Conservation (phyloP, 192 early-diverging fungal species). For the Rhizoclosmatium sp. region DNA sequence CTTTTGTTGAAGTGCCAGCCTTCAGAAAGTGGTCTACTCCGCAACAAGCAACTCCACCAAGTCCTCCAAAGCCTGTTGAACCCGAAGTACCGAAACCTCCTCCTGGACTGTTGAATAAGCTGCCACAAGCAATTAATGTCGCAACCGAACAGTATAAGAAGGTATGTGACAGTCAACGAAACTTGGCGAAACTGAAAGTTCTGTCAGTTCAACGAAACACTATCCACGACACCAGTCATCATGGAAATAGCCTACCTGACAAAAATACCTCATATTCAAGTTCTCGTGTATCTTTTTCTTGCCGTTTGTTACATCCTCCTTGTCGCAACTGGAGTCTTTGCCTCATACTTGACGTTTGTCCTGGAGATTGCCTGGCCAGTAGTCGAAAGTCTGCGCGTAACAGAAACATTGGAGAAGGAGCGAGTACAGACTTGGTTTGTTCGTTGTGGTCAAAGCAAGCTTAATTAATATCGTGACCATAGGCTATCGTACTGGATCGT, state of each 20-base stretch:
- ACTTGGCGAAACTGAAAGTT: too few relatives aligned
- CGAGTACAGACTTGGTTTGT: constrained; percentile 15
- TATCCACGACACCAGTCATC: constrained; percentile 13
- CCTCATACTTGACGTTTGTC: not conserved
- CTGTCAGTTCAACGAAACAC: constrained; percentile 3
- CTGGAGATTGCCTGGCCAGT: constrained; percentile 11
- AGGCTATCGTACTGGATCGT: constrained; percentile 25
- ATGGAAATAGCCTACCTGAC: constrained; percentile 24
- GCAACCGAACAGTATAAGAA: too few relatives aligned
- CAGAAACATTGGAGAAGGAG: constrained; percentile 15
- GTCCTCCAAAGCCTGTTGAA: too few relatives aligned
- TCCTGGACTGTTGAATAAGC: too few relatives aligned
- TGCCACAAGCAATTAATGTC: too few relatives aligned
- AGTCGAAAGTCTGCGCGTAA: constrained; percentile 14
- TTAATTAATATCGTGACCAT: not conserved
- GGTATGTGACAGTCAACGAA: too few relatives aligned
- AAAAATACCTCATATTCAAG: constrained; percentile 4
- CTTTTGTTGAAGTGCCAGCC: too few relatives aligned
- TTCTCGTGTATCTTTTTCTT: not conserved
- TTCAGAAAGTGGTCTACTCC: too few relatives aligned
- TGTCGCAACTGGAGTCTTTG: not conserved
- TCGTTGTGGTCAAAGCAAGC: not conserved
- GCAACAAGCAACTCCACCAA: too few relatives aligned
- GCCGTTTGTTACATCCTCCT: constrained; percentile 3
- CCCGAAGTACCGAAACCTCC: too few relatives aligned